A percentile compares a stretch with the other conserved stretches of the same genome.
These are phyloP conservation scores for Dictyophora rubrovolvata DNA, from an alignment of 768 basidiomycete species.

Conservation along the genomic window DNA sequence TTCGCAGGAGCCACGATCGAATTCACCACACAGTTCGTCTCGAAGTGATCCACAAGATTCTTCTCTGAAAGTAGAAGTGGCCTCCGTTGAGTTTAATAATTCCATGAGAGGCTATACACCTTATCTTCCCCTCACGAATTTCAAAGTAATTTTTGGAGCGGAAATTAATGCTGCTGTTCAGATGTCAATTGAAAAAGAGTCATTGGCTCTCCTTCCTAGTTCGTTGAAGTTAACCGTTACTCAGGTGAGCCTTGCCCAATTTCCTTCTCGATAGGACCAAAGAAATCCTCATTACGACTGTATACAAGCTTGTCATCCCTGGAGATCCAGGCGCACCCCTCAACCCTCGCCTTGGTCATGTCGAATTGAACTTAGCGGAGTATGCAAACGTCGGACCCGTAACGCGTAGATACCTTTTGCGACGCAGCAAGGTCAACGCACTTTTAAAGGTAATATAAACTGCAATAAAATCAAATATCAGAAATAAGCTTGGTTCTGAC, in stretches of 20 bases:
- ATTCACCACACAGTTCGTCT: not conserved
- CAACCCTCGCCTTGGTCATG: slow-evolving; percentile 52
- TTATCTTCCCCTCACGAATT: slow-evolving; percentile 51
- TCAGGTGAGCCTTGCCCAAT: slow-evolving; percentile 27
- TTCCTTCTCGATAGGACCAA: not conserved
- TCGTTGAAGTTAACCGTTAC: slow-evolving; percentile 59
- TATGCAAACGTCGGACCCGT: slow-evolving; percentile 52
- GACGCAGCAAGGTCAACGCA: slow-evolving; percentile 71
- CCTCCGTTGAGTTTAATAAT: not conserved
- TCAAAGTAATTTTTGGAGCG: slow-evolving; percentile 54
- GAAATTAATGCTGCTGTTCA: slow-evolving; percentile 47
- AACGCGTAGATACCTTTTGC: slow-evolving; percentile 54
- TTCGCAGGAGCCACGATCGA: not conserved
- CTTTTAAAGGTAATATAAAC: slow-evolving; percentile 48
- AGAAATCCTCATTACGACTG: slow-evolving; percentile 3
- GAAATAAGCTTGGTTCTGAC: not conserved
- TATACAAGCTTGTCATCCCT: slow-evolving; percentile 40
- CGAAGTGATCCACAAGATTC: slow-evolving; percentile 3
- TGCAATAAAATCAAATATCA: not conserved
- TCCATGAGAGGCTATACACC: slow-evolving; percentile 48
- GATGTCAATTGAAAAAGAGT: slow-evolving; percentile 48
- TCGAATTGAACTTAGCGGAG: slow-evolving; percentile 65
- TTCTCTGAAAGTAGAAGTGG: not conserved
- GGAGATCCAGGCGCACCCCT: slow-evolving; percentile 46
- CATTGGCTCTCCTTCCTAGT: slow-evolving; percentile 38